These are phyloP conservation scores for Mycena chlorophos DNA, from an alignment of 768 basidiomycete species.

Conservation along the genomic window DNA sequence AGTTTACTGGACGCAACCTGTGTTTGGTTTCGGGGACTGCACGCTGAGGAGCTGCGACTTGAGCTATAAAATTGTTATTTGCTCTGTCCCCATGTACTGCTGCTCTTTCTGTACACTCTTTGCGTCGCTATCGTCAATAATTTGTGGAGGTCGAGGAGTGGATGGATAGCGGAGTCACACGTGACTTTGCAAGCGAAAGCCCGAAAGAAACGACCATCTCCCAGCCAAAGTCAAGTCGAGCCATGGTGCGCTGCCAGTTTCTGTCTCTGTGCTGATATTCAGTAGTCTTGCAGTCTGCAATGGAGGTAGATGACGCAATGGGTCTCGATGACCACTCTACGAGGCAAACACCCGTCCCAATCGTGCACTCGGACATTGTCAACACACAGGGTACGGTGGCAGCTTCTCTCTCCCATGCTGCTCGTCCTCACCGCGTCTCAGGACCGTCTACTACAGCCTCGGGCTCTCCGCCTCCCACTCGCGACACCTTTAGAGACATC, in stretches of 20 bases:
- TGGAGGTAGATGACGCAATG: constrained; percentile 46
- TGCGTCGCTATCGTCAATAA: no score
- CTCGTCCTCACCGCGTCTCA: constrained; percentile 3
- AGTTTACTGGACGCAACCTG: constrained; percentile 93
- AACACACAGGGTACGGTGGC: constrained; percentile 19
- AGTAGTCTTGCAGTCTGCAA: constrained; percentile 14
- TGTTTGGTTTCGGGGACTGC: constrained; percentile 40
- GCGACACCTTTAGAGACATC: constrained; percentile 71
- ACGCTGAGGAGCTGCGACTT: no score
- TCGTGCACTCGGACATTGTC: constrained; percentile 21
- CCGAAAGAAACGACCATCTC: not conserved
- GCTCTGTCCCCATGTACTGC: no score
- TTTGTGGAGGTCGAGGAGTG: no score
- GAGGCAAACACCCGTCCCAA: constrained; percentile 15
- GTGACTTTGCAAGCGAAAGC: not conserved
- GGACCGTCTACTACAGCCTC: constrained; percentile 16
- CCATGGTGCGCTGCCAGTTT: constrained; percentile 3
- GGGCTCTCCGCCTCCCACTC: constrained; percentile 36
- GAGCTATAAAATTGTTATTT: no score
- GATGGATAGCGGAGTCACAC: no score
- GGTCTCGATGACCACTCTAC: constrained; percentile 22
- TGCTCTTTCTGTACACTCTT: no score
- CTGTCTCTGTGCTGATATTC: not conserved
- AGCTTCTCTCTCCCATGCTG: not conserved
- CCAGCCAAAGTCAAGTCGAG: not conserved